These are phyloP conservation scores for Verticillium longisporum DNA, from an alignment of 2,329 filamentous ascomycete genomes.

Conservation along the genomic window DNA sequence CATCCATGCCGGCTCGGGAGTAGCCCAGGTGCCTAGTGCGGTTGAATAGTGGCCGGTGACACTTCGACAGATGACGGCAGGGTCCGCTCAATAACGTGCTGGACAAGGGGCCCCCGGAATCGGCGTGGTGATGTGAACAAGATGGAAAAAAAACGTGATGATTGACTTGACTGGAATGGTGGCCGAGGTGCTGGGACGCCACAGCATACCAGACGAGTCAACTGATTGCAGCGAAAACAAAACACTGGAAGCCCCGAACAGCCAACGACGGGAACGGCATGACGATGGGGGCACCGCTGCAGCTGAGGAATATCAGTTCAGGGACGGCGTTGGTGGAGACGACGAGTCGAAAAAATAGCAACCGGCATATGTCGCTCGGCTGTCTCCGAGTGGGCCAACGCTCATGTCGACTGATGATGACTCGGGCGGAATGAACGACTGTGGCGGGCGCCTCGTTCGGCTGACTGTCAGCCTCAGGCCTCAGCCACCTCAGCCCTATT, in stretches of 20 bases:
- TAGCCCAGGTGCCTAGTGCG: not conserved
- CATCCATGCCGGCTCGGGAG: not conserved
- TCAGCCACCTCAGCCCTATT: not conserved
- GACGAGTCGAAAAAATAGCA: not conserved
- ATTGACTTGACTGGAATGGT: not conserved
- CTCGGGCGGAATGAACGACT: not conserved
- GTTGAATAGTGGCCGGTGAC: not conserved
- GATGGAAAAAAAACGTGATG: not conserved
- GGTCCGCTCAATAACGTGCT: not conserved
- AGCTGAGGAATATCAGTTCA: not conserved
- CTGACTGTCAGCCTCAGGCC: too few relatives aligned
- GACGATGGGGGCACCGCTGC: not conserved
- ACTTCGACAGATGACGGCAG: not conserved
- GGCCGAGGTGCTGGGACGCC: not conserved
- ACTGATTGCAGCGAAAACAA: not conserved
- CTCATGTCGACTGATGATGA: not conserved
- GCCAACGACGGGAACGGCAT: not conserved
- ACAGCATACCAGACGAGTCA: not conserved
- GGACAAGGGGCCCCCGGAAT: not conserved
- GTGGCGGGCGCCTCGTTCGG: too few relatives aligned
- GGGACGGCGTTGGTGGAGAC: not conserved
- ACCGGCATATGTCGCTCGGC: not conserved
- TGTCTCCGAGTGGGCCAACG: not conserved
- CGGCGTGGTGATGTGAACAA: not conserved
- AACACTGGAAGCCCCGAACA: not conserved